These are phyloP conservation scores for Pelargonium cotyledonis DNA, from an alignment of 441 rosid species.

Conservation along the genomic window DNA sequence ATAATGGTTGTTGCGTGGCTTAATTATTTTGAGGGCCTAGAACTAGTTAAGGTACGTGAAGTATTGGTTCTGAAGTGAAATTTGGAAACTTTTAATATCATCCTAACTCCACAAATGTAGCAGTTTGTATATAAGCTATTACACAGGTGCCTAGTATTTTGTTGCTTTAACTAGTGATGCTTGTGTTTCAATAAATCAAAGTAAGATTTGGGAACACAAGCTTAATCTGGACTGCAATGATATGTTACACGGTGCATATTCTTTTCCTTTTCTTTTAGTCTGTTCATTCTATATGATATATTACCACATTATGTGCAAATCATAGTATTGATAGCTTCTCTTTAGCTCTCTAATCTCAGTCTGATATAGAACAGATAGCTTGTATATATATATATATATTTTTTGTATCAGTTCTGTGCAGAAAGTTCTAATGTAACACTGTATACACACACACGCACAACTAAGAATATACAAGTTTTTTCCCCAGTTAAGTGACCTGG, in stretches of 20 bases:
- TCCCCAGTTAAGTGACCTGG: background rate
- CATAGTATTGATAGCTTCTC: background rate
- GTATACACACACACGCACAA: no score
- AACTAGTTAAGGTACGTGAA: background rate
- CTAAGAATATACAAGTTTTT: no score
- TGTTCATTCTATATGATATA: background rate
- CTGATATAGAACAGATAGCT: background rate
- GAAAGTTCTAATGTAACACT: background rate
- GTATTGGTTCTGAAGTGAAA: background rate
- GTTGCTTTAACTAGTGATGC: background rate
- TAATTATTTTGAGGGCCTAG: background rate
- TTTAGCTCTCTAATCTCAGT: background rate
- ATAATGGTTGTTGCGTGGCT: background rate
- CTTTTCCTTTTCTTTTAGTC: background rate
- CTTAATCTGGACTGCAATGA: background rate
- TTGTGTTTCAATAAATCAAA: background rate
- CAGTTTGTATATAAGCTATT: background rate
- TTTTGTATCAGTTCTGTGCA: background rate
- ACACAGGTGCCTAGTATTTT: background rate
- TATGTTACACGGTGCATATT: background rate
- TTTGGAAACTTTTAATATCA: background rate
- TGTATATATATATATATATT: no score
- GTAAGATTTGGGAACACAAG: background rate
- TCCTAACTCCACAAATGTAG: background rate
- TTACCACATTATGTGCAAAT: background rate